Conservation (phyloP, 345 rosid genomes). For the Barbarea vulgaris region DNA sequence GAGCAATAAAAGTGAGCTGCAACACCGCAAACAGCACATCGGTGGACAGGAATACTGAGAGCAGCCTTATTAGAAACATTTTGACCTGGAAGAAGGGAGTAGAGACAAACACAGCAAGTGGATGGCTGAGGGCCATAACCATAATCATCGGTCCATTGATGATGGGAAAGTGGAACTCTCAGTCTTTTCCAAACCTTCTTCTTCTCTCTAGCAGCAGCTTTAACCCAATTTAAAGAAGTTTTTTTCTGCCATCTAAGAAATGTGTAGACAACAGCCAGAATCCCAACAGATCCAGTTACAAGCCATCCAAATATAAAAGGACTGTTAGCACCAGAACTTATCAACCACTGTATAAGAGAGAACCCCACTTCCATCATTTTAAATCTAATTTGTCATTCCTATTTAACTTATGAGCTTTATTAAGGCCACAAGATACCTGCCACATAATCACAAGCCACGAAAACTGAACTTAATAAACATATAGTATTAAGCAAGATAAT, state of each 20-base stretch:
- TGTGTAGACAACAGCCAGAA: conserved; percentile 47
- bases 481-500: neutral
- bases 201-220: conserved; percentile 67
- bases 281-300: conserved; percentile 48
- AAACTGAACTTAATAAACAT: neutral
- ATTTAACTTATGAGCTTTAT: conserved; percentile 12
- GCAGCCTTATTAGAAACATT: conserved; percentile 43
- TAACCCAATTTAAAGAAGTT: conserved; percentile 56
- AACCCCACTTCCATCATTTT: conserved; percentile 54
- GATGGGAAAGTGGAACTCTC: conserved; percentile 61
- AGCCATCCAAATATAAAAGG: conserved; percentile 54
- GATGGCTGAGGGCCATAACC: conserved; percentile 51
- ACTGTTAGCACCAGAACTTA: conserved; percentile 43
- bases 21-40: conserved; percentile 64
- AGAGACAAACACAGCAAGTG: conserved; percentile 64
- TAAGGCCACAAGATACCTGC: conserved; percentile 18
- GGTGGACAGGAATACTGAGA: conserved; percentile 49
- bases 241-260: conserved; percentile 65
- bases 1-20: conserved; percentile 71
- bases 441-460: neutral
- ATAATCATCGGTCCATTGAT: conserved; percentile 63
- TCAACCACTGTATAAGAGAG: conserved; percentile 46
- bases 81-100: conserved; percentile 50
- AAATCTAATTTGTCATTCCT: conserved; percentile 29
- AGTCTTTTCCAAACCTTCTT: conserved; percentile 58